Base-by-base conservation (phyloP, 2,329 filamentous ascomycete species). In the Xylaria sp. region DNA sequence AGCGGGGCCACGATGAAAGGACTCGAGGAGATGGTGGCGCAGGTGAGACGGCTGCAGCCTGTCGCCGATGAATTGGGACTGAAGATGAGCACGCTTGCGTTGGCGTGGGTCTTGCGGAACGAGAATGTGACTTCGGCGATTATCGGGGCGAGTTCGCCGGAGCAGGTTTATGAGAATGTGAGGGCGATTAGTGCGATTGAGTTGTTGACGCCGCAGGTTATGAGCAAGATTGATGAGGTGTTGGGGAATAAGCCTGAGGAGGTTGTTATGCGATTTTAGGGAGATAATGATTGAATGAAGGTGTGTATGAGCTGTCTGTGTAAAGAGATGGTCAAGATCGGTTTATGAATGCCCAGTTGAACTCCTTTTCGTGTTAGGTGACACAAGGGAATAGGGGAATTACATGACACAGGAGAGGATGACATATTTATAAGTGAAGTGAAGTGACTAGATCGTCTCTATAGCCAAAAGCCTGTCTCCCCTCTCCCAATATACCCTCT, bases 1-100 rank as follows among this genome's bases (percentile, higher is more conserved):
- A 76, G 79, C 86, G 61, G 77, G 80, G 76, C 39, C 82, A 79
- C 9, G 76, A 76, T 78, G 68, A 80, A 83, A 53, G 73, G 73
- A 52, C 86, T 83, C 82, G 77, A 83, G 54, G 75, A 73, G 55
- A 72, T 83, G 54, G 76, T 90, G 61, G 77, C 83, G 64, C 82
- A 82, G 71, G 83, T 89, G 55, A 82, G 80, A 66, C 78, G 80
- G 68, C 74, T 85, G 62, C 75, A 83, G 77, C 78, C 83, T 54
- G 80, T 92, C 64, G 88, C 89, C 1, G 80, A 89, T 57, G 80
- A 79, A 66, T 75, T 91, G 47, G 85, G 81, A 10, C 78, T 86
- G 61, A 84, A 82, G 71, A 73, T 78, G 74, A 78, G 76, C 67
- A 76, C 78, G 55, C 75, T 87, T 49, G 83, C 84, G 0, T 75